Evolutionary conservation across 1,139 yeast genomes (phyloP).

Genomic region (Wickerhamiella pararugosa): DNA sequence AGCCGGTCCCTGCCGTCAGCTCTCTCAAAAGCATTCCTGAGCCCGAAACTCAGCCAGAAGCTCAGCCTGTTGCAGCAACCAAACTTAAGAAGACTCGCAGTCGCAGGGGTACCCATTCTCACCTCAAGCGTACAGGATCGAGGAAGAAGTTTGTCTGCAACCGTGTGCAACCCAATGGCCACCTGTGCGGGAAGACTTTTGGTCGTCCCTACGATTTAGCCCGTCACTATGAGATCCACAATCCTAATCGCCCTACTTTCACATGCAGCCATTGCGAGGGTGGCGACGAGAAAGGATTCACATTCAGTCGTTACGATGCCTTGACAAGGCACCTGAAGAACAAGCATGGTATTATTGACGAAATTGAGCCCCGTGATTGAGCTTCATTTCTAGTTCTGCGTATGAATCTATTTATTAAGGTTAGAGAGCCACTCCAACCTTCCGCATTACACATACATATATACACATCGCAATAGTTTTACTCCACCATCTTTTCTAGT

Average conservation of each 20-base stretch:
- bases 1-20: no score
- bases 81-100: not conserved
- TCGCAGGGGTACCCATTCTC: not conserved
- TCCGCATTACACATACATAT: no score
- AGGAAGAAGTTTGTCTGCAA: slow-evolving; percentile 1
- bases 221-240: slow-evolving; percentile 5
- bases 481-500: no score
- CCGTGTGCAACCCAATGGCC: not conserved
- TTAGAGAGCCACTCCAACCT: no score
- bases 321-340: slow-evolving; percentile 5
- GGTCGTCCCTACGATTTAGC: slow-evolving; percentile 5
- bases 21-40: not conserved
- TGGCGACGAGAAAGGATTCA: not conserved
- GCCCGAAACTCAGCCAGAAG: not conserved
- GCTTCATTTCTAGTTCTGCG: no score
- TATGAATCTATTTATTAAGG: no score
- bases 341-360: not conserved
- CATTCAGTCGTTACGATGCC: slow-evolving; percentile 4
- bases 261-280: slow-evolving; percentile 1
- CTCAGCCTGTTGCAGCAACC: not conserved
- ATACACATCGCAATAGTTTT: no score
- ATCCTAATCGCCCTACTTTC: slow-evolving; percentile 3
- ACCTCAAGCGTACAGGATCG: not conserved
- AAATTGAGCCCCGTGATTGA: no score
- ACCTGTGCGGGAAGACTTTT: slow-evolving; percentile 2